phyloP scores from a whole-genome alignment of 2,329 filamentous ascomycete species.

The Stromatinia cepivora region DNA sequence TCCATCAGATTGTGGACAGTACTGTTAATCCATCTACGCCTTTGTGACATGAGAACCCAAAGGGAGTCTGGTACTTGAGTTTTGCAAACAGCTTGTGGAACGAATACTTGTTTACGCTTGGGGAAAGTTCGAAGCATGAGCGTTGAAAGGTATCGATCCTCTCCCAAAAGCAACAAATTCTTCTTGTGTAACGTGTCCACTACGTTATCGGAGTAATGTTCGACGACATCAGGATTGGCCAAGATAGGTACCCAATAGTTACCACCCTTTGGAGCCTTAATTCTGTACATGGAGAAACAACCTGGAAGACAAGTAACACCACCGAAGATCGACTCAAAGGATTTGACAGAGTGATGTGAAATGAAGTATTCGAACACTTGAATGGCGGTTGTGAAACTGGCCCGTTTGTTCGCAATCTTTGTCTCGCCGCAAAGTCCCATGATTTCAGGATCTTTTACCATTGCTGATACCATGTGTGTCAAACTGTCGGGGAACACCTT shows the following conservation, averaged over 20 bases:
- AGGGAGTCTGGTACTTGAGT: constrained; percentile 94
- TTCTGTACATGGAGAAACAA: constrained; percentile 99
- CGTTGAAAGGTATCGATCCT: constrained; percentile 93
- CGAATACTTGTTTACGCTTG: constrained; percentile 97
- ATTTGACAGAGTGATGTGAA: constrained; percentile 94
- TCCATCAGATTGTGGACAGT: constrained; percentile 99
- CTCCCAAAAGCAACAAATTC: constrained; percentile 86
- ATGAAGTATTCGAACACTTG: constrained; percentile 99
- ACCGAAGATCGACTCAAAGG: constrained; percentile 97
- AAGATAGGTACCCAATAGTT: constrained; percentile 99
- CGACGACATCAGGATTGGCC: constrained; percentile 96
- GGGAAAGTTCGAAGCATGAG: constrained; percentile 99
- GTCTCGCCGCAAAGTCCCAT: constrained; percentile 99
- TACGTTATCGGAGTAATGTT: constrained; percentile 99
- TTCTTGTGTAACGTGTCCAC: constrained; percentile 98
- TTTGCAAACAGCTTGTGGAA: constrained; percentile 98
- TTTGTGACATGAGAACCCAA: constrained; percentile 87
- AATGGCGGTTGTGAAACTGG: constrained; percentile 94
- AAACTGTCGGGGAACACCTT: constrained; percentile 98
- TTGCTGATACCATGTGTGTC: constrained; percentile 98
- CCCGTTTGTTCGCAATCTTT: constrained; percentile 97
- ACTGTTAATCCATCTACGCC: constrained; percentile 98
- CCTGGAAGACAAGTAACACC: constrained; percentile 98
- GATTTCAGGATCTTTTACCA: constrained; percentile 98
- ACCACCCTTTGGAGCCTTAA: constrained; percentile 96